Conservation (phyloP, 2,329 filamentous ascomycete genomes). For the Fusarium penzigii region DNA sequence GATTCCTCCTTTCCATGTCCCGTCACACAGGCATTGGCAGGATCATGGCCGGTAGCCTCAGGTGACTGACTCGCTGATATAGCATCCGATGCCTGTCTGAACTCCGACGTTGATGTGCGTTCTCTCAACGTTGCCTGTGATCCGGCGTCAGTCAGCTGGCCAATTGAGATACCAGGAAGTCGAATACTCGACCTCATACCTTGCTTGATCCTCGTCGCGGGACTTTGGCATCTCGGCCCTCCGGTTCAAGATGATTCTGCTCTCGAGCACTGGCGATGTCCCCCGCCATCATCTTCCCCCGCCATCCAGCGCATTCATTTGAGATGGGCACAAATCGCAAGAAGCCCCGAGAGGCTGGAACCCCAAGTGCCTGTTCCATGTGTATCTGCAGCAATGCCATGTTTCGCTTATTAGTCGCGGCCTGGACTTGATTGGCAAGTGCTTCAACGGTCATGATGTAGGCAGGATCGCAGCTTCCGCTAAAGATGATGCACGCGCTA, state of each 20-base stretch:
- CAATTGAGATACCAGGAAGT: background rate
- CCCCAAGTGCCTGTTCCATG: slow-evolving; percentile 69
- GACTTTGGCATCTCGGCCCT: slow-evolving; percentile 9
- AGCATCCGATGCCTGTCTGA: background rate
- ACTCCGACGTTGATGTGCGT: background rate
- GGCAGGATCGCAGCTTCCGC: slow-evolving; percentile 73
- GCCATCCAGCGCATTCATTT: slow-evolving; percentile 72
- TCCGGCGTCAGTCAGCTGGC: background rate
- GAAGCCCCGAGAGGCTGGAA: slow-evolving; percentile 66
- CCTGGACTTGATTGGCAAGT: slow-evolving; percentile 66
- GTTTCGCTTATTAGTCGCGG: slow-evolving; percentile 79
- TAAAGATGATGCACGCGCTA: slow-evolving; percentile 72
- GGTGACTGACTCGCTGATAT: background rate
- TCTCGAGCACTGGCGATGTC: slow-evolving; percentile 48
- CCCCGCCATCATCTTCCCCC: slow-evolving; percentile 68
- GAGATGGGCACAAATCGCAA: slow-evolving; percentile 69
- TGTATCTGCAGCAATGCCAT: slow-evolving; percentile 75
- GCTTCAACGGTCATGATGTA: slow-evolving; percentile 77
- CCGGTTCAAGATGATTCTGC: background rate
- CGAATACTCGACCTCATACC: slow-evolving; percentile 6
- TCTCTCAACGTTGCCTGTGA: background rate
- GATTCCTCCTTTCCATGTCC: background rate
- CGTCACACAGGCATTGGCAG: background rate
- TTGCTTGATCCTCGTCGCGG: slow-evolving; percentile 18
- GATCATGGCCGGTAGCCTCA: background rate